Base-by-base conservation (phyloP, 2,329 filamentous ascomycete species). In the Berkeleyomyces basicola region DNA sequence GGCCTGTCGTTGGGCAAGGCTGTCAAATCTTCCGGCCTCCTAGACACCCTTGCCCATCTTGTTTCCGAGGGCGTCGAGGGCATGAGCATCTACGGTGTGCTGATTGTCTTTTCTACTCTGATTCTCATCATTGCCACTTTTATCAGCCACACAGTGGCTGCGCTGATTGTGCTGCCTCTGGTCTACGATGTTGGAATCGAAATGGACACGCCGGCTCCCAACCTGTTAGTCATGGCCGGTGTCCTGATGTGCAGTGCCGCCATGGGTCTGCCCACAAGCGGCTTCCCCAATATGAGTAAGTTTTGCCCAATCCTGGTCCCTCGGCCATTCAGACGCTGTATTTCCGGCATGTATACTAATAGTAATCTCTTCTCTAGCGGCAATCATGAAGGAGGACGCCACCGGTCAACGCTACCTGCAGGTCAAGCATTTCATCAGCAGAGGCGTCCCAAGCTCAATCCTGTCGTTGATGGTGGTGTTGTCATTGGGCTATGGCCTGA, bases 231-330 rank as follows among this genome's bases (percentile, higher is more conserved):
- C 66, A 97, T 99, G 92, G 88, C 85, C 0, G 86, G 88, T 62
- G 92, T 95, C 9, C 76, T 99, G 66, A 99, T 99, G 90, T 96
- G 93, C 71, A 92, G 87, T 67, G 91, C 91, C n/a, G 93, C 73
- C 1, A 99, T 99, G 93, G 93, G 86, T 10, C 74, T 99, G 73
- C 93, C 93, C 2, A 99, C 93, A 0, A 92, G 86, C 71, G 95
- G 93, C 7, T 99, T 99, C 76, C 93, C 93, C 1, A 99, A 99
- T 69, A 99, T 99, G 93, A 99, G 91, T 96, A 82, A 80, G 90
- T 87, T 55, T 9, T 43, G 11, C 3, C 14, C 33, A 4, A 16
- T 16, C 33, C 33, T 10, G n/a, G 11, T 55, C n/a, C 31, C 4
- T 14, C n/a, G 11, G 4, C 7, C 11, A 37, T 46, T 14, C 14